These are phyloP conservation scores for Amaranthus palmeri DNA, from an alignment of 148 eudicot species.

Conservation along the genomic window DNA sequence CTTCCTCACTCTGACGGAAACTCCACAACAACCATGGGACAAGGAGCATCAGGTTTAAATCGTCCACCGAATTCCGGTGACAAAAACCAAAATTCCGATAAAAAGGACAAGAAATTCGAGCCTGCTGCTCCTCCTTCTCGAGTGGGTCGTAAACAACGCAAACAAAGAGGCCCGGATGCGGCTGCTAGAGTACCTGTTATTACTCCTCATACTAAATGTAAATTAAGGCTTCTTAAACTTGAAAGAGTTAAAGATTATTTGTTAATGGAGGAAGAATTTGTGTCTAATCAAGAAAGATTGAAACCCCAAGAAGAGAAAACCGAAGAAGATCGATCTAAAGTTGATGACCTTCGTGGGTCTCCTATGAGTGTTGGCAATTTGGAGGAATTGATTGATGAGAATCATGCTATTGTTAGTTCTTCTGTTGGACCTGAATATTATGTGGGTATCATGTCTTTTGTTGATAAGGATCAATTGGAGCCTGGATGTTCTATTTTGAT, in stretches of 20 bases:
- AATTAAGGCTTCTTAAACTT: conserved; percentile 62
- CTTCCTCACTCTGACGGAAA: no score
- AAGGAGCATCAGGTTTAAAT: no score
- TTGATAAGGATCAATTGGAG: conserved; percentile 82
- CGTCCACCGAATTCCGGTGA: conserved; percentile 11
- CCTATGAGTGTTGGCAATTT: conserved; percentile 92
- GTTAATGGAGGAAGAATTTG: conserved; percentile 87
- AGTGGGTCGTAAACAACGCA: conserved; percentile 81
- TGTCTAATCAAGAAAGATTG: conserved; percentile 69
- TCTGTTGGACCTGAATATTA: conserved; percentile 91
- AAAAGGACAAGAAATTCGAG: conserved; percentile 73
- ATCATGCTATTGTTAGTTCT: conserved; percentile 79
- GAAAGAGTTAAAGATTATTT: conserved; percentile 81
- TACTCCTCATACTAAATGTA: conserved; percentile 77
- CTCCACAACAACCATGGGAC: no score
- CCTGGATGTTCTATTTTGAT: conserved; percentile 76
- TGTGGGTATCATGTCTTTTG: conserved; percentile 67
- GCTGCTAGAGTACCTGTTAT: conserved; percentile 67
- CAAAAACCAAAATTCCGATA: conserved; percentile 48
- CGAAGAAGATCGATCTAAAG: conserved; percentile 82
- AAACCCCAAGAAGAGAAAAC: conserved; percentile 92
- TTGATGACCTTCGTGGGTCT: conserved; percentile 76
- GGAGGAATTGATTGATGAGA: conserved; percentile 92
- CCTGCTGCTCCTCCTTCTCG: conserved; percentile 82
- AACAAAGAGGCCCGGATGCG: conserved; percentile 72